Evolutionary conservation across 768 basidiomycete species (phyloP), one percentile per base, ranked within the genome.

Genomic region (Mycena sanguinolenta): DNA sequence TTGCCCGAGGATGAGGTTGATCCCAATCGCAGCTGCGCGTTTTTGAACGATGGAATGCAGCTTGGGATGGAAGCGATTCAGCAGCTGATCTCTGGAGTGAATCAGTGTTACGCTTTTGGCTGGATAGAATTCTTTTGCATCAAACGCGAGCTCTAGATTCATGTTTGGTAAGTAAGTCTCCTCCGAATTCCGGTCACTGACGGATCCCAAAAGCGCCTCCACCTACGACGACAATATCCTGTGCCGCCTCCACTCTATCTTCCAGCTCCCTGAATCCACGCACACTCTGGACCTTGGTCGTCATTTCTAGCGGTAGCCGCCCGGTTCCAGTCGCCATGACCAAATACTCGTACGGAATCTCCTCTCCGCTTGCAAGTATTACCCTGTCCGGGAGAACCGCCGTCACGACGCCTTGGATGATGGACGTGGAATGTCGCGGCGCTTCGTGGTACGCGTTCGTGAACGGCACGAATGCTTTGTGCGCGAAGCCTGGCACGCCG

Each of bases 131-230:
- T 81, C 81, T 34, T 82, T 81, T 39, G 86, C 82, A 71, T 88
- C 87, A 16, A 82, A 78, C 0, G 85, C 86, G 67, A 85, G 82
- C 62, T 87, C 86, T 88, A 68, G 17, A n/a, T 3, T 13, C 10
- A n/a, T n/a, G n/a, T n/a, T n/a, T n/a, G 36, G 38, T 52, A 54
- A 38, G 42, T 2, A 28, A 16, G n/a, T n/a, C n/a, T 53, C 46
- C 44, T 17, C 19, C 23, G 5, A 57, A 25, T 21, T 30, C 1
- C 32, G n/a, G 0, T 16, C 42, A 82, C 86, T 78, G 72, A 88
- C 87, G 86, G 42, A 90, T 82, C 1, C 90, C 89, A n/a, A 87
- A 85, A 2, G 90, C 86, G 0, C 90, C 90, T 14, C 87, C 89
- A n/a, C 90, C 90, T 5, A 89, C 79, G 21, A 90, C 79, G 13